Evolutionary conservation across 352 stramenopile species (phyloP).

Genomic region (Plasmopara viticola): DNA sequence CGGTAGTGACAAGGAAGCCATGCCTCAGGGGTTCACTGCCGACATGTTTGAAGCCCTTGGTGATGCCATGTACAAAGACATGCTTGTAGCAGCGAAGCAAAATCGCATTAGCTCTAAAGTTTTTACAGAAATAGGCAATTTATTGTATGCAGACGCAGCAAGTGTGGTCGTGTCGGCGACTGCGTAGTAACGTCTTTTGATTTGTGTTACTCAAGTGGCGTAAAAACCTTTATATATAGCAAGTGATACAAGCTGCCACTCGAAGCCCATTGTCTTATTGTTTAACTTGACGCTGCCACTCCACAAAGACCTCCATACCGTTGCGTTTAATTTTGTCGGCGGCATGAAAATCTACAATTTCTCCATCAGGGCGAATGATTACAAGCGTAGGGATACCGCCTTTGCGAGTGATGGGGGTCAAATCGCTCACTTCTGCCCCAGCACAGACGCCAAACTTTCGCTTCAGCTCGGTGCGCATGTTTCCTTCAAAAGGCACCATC

Average conservation of each 20-base stretch:
- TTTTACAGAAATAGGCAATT: constrained; percentile 48
- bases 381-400: constrained; percentile 71
- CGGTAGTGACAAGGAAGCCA: constrained; percentile 17
- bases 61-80: constrained; percentile 65
- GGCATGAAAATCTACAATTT: constrained; percentile 63
- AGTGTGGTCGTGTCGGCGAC: constrained; percentile 42
- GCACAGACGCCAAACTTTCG: constrained; percentile 76
- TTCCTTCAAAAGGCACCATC: constrained; percentile 62
- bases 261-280: too few relatives aligned
- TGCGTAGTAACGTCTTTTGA: constrained; percentile 7
- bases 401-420: constrained; percentile 57
- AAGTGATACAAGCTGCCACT: too few relatives aligned
- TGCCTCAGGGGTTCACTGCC: constrained; percentile 65
- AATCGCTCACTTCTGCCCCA: constrained; percentile 42
- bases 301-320: constrained; percentile 32
- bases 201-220: too few relatives aligned
- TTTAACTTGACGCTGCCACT: constrained; percentile 25
- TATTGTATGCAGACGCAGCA: constrained; percentile 40
- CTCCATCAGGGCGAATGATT: constrained; percentile 50
- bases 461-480: constrained; percentile 65
- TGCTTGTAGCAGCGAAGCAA: constrained; percentile 38
- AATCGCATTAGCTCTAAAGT: constrained; percentile 41
- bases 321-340: constrained; percentile 55
- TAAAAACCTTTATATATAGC: too few relatives aligned
- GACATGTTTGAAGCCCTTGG: constrained; percentile 63